Evolutionary conservation across 2,329 filamentous ascomycete genomes (phyloP).

Genomic region (Emergomyces pasteurianus): DNA sequence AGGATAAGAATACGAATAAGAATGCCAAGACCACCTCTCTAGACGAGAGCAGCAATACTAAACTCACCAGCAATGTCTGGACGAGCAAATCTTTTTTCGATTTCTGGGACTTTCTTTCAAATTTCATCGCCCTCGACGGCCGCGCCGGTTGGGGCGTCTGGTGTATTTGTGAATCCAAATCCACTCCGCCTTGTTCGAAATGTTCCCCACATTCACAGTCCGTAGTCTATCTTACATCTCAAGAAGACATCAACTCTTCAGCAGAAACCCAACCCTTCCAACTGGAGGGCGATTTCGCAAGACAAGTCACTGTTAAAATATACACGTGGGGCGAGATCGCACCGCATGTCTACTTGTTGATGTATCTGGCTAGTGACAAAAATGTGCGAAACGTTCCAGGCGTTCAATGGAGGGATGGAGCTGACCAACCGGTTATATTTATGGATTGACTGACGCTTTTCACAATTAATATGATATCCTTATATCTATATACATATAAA

Average conservation of each 20-base stretch:
- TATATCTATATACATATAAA: neutral
- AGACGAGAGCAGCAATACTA: neutral
- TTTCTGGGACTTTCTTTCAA: conserved; percentile 32
- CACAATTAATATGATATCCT: neutral
- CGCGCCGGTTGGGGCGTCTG: conserved; percentile 36
- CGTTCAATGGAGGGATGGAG: conserved; percentile 55
- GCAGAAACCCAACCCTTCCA: neutral
- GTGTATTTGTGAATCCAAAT: conserved; percentile 22
- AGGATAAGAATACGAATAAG: no score
- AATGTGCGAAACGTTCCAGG: conserved; percentile 44
- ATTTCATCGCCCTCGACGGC: conserved; percentile 26
- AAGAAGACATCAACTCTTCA: neutral
- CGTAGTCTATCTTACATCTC: neutral
- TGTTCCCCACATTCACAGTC: neutral
- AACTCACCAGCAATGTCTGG: conserved; percentile 19
- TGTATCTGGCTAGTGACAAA: conserved; percentile 60
- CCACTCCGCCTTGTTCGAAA: neutral
- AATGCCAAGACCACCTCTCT: neutral
- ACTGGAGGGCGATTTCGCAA: neutral
- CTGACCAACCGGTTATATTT: conserved; percentile 45
- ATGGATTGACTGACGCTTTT: conserved; percentile 10
- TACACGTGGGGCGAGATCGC: conserved; percentile 70
- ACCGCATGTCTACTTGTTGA: conserved; percentile 59
- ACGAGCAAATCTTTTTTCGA: conserved; percentile 20
- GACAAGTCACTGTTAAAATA: conserved; percentile 42